Percentiles rank a stretch among this genome's conserved stretches.
Conservation (phyloP, 805 yeast genomes). For the Helenozyma rhizophorensis region DNA sequence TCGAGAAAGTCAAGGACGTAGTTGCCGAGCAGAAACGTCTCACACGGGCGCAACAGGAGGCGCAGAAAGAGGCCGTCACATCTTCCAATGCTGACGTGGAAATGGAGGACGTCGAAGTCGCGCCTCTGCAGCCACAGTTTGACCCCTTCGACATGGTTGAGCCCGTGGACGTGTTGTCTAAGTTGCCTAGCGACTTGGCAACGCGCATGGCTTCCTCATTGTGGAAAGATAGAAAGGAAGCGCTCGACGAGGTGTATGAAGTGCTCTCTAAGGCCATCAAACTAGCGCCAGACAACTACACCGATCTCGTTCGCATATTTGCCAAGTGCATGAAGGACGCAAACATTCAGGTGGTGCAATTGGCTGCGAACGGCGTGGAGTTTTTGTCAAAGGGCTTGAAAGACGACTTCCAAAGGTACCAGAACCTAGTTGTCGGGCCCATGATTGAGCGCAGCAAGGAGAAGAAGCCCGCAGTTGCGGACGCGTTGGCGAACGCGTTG, state of each 20-base stretch:
- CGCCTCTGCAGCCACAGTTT: conserved; percentile 17
- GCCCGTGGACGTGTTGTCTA: conserved; percentile 61
- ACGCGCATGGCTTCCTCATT: conserved; percentile 54
- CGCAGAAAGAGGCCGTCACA: conserved; percentile 22
- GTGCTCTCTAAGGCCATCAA: conserved; percentile 51
- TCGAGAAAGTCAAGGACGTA: conserved; percentile 45
- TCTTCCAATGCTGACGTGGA: conserved; percentile 17
- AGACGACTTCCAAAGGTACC: conserved; percentile 51
- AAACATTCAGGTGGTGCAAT: conserved; percentile 78
- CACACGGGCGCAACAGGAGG: conserved; percentile 50
- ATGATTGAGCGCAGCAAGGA: conserved; percentile 83
- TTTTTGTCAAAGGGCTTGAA: conserved; percentile 64
- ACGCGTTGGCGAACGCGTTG: conserved; percentile 62
- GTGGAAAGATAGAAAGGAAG: conserved; percentile 94
- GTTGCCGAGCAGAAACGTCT: conserved; percentile 50
- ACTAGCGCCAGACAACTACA: conserved; percentile 58
- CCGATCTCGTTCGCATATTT: conserved; percentile 55
- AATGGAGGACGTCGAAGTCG: conserved; percentile 25
- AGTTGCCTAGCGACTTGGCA: conserved; percentile 61
- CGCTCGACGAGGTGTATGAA: conserved; percentile 57
- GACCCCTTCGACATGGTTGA: conserved; percentile 73
- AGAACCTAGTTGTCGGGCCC: conserved; percentile 49
- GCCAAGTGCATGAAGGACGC: conserved; percentile 83
- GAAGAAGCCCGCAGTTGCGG: conserved; percentile 73
- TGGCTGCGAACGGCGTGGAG: conserved; percentile 66